These are phyloP conservation scores for Mycena latifolia DNA, from an alignment of 768 basidiomycete genomes.

Conservation along the genomic window DNA sequence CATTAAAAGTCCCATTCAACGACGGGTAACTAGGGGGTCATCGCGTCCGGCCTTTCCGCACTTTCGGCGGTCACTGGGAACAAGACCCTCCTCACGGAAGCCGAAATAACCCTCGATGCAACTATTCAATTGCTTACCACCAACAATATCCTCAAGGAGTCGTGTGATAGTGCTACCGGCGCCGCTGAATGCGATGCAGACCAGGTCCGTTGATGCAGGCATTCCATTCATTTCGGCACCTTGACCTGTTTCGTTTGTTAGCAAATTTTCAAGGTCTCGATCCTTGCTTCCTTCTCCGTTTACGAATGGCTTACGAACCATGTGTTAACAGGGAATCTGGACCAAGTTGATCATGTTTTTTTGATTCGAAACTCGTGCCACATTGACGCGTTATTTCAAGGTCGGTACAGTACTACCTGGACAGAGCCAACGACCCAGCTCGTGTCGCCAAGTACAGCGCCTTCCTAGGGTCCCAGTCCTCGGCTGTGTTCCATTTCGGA, in stretches of 20 bases:
- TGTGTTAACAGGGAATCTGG: conserved; percentile 57
- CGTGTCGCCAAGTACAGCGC: conserved; percentile 58
- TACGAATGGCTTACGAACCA: background rate
- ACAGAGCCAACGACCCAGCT: conserved; percentile 54
- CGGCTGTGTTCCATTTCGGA: conserved; percentile 59
- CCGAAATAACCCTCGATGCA: conserved; percentile 66
- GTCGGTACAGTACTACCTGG: conserved; percentile 63
- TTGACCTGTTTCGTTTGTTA: conserved; percentile 23
- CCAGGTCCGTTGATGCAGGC: conserved; percentile 46
- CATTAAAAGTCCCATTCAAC: background rate
- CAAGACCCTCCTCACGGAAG: conserved; percentile 55
- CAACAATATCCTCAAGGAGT: conserved; percentile 60
- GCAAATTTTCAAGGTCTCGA: conserved; percentile 59
- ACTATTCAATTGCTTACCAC: conserved; percentile 56
- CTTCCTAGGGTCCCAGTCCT: conserved; percentile 55
- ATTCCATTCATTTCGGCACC: background rate
- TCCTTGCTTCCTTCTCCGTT: background rate
- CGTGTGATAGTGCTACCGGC: conserved; percentile 62
- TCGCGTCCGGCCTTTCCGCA: conserved; percentile 65
- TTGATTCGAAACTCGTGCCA: background rate
- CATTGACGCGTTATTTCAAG: background rate
- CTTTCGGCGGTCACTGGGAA: conserved; percentile 57
- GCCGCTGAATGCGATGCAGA: conserved; percentile 58
- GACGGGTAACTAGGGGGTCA: conserved; percentile 54
- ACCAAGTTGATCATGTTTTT: conserved; percentile 47